Conservation (phyloP, 495 filamentous ascomycete genomes). For the Talaromyces thailandensis region DNA sequence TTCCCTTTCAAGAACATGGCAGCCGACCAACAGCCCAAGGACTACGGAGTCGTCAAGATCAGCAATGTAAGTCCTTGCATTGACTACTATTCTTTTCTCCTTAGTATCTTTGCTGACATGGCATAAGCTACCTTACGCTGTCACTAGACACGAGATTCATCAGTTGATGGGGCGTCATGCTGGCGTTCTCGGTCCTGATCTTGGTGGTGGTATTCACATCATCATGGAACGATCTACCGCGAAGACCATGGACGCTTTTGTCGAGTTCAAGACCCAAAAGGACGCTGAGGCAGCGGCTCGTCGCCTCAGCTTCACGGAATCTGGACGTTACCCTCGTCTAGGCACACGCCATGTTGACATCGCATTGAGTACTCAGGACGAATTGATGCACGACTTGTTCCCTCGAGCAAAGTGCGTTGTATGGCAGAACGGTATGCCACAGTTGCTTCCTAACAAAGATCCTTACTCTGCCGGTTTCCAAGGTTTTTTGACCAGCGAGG, state of each 20-base stretch:
- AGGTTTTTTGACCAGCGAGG: slow-evolving; percentile 61
- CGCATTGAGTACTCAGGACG: slow-evolving; percentile 47
- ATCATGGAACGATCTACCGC: slow-evolving; percentile 73
- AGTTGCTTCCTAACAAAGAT: slow-evolving; percentile 29
- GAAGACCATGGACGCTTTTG: slow-evolving; percentile 70
- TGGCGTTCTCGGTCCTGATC: slow-evolving; percentile 41
- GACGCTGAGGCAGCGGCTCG: slow-evolving; percentile 42
- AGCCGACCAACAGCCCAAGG: slow-evolving; percentile 9
- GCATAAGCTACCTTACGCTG: slow-evolving; percentile 52
- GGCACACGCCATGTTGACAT: slow-evolving; percentile 59
- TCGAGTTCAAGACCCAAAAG: slow-evolving; percentile 49
- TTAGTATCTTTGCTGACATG: not conserved
- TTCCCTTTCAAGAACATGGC: slow-evolving; percentile 20
- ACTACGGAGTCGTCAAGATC: slow-evolving; percentile 37
- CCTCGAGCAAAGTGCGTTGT: slow-evolving; percentile 53
- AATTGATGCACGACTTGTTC: slow-evolving; percentile 59
- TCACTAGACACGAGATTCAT: slow-evolving; percentile 57
- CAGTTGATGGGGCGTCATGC: slow-evolving; percentile 64
- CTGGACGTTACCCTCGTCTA: slow-evolving; percentile 43
- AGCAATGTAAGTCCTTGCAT: slow-evolving; percentile 31
- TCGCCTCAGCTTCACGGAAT: slow-evolving; percentile 34
- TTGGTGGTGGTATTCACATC: slow-evolving; percentile 61
- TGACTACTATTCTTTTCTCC: not conserved
- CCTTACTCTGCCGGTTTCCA: slow-evolving; percentile 58
- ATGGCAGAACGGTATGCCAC: slow-evolving; percentile 47